phyloP scores from a whole-genome alignment of 2,329 filamentous ascomycete species.

The Microcyclosporella mali region DNA sequence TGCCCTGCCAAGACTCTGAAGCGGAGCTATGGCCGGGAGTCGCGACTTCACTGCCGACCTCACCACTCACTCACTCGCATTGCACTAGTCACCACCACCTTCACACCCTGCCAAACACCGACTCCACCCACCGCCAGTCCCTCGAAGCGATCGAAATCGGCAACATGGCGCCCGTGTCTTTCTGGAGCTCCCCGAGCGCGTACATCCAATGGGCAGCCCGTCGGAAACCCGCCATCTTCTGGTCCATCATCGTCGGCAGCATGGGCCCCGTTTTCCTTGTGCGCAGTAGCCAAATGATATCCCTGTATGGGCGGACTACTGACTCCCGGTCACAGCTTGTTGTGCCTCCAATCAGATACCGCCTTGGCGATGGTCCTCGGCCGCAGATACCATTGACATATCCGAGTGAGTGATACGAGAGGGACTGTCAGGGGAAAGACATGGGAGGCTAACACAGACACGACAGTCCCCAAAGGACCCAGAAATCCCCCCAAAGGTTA shows the following conservation, averaged over 20 bases:
- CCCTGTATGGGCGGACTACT: background rate
- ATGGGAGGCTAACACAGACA: background rate
- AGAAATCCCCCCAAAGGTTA: conserved; percentile 41
- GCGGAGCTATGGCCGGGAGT: background rate
- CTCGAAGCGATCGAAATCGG: background rate
- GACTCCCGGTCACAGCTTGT: conserved; percentile 37
- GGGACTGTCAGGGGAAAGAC: background rate
- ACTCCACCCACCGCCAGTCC: background rate
- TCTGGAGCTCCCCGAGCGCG: conserved; percentile 76
- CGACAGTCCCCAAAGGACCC: conserved; percentile 43
- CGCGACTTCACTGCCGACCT: conserved; percentile 1
- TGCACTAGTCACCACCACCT: background rate
- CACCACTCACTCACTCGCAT: background rate
- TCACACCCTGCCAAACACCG: background rate
- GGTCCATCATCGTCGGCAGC: conserved; percentile 67
- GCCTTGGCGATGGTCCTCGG: conserved; percentile 67
- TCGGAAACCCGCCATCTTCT: conserved; percentile 88
- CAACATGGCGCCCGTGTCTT: conserved; percentile 65
- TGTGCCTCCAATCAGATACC: conserved; percentile 66
- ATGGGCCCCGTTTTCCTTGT: conserved; percentile 63
- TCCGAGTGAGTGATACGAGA: conserved; percentile 64
- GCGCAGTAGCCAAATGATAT: conserved; percentile 1
- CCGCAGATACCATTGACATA: conserved; percentile 79
- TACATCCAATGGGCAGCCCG: conserved; percentile 85
- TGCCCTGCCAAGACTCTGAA: conserved; percentile 9